Evolutionary conservation across 2,329 filamentous ascomycete species (phyloP).

Genomic region (Metarhizium brunneum): DNA sequence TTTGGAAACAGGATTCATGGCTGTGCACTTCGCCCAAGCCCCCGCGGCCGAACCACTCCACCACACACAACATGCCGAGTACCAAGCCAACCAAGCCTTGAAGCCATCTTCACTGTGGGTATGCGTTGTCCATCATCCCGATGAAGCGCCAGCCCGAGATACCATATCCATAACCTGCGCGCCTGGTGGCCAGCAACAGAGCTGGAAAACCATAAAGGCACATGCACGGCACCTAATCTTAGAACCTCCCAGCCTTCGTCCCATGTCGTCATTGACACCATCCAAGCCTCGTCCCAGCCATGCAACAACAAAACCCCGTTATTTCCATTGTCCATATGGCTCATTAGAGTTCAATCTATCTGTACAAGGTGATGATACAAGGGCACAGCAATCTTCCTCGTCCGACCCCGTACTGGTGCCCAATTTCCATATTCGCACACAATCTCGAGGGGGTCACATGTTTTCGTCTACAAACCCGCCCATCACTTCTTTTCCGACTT

Average conservation of each 20-base stretch:
- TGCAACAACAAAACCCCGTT: neutral
- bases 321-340: no score
- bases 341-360: neutral
- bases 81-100: no score
- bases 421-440: neutral
- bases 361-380: neutral
- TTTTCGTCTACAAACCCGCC: neutral
- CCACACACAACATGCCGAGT: neutral
- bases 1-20: slow-evolving; percentile 1
- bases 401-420: neutral
- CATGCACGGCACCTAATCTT: no score
- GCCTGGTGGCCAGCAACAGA: no score
- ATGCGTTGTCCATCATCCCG: no score
- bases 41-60: neutral
- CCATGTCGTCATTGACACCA: no score
- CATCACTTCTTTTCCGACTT: neutral
- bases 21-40: neutral
- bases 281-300: no score
- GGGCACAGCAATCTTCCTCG: neutral
- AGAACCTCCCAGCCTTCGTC: no score
- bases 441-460: neutral
- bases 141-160: no score
- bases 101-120: no score
- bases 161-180: no score
- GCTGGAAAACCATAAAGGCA: no score